Conservation (phyloP, 2,329 filamentous ascomycete species). For the Trichoderma aggressivum region DNA sequence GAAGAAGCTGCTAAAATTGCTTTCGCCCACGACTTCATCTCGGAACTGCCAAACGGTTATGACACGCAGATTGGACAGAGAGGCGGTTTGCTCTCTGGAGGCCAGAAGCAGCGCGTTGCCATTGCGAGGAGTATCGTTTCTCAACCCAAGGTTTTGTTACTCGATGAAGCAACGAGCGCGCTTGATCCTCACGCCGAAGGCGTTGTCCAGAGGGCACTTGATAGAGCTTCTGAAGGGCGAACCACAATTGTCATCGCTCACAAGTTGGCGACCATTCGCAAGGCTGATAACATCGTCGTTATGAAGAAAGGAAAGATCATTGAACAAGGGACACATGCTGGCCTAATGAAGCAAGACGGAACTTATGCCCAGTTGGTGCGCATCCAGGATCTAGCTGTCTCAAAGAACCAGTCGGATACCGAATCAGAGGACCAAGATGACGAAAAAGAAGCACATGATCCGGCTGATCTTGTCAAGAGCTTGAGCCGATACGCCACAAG, state of each 20-base stretch:
- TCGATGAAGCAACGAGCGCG: slow-evolving; percentile 65
- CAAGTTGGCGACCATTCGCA: slow-evolving; percentile 52
- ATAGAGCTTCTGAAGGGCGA: slow-evolving; percentile 49
- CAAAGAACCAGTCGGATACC: slow-evolving; percentile 21
- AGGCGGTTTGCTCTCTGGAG: slow-evolving; percentile 62
- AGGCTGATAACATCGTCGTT: slow-evolving; percentile 63
- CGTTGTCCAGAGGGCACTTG: slow-evolving; percentile 53
- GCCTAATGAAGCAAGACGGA: slow-evolving; percentile 47
- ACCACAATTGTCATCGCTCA: slow-evolving; percentile 65
- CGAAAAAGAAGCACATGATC: slow-evolving; percentile 13
- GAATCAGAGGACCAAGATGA: slow-evolving; percentile 28
- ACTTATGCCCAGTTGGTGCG: slow-evolving; percentile 52
- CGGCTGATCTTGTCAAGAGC: slow-evolving; percentile 28
- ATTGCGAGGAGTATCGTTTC: slow-evolving; percentile 49
- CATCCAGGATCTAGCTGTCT: slow-evolving; percentile 36
- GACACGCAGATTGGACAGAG: slow-evolving; percentile 59
- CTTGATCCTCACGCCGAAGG: slow-evolving; percentile 41
- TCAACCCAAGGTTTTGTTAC: slow-evolving; percentile 51
- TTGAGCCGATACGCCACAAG: slow-evolving; percentile 32
- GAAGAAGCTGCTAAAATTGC: slow-evolving; percentile 46
- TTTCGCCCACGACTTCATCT: slow-evolving; percentile 51
- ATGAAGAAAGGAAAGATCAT: slow-evolving; percentile 54
- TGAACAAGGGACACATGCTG: slow-evolving; percentile 53
- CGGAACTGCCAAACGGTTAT: slow-evolving; percentile 43
- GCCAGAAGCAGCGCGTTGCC: slow-evolving; percentile 62